phyloP scores from a whole-genome alignment of 805 yeast species.

The Candida incommunis region DNA sequence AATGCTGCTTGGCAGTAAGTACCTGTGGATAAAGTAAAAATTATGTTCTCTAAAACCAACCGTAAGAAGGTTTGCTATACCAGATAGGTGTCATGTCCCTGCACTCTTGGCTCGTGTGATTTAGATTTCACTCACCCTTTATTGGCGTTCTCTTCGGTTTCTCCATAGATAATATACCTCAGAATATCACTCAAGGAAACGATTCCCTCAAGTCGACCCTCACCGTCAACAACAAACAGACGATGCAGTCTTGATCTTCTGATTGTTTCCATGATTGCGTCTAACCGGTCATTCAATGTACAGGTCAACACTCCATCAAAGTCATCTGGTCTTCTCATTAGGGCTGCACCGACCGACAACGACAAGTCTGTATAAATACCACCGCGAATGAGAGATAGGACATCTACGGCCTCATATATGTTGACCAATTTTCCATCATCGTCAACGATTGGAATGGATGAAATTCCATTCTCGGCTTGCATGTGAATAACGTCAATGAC shows the following conservation, averaged over 20 bases:
- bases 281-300: constrained; percentile 69
- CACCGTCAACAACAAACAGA: constrained; percentile 80
- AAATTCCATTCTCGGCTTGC: constrained; percentile 64
- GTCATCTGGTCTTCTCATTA: constrained; percentile 86
- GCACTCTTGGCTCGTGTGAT: too few species aligned
- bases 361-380: constrained; percentile 86
- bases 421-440: constrained; percentile 56
- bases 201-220: constrained; percentile 65
- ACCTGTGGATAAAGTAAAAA: too few species aligned
- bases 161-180: constrained; percentile 63
- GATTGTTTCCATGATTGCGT: constrained; percentile 85
- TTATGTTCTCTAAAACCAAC: too few species aligned
- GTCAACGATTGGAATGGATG: constrained; percentile 88
- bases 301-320: constrained; percentile 98
- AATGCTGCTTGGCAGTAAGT: too few species aligned
- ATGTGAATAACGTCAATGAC: constrained; percentile 85
- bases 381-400: constrained; percentile 80
- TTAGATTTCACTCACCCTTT: background rate
- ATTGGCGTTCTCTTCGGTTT: constrained; percentile 7
- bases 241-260: constrained; percentile 85
- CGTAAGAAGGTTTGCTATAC: too few species aligned
- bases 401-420: constrained; percentile 94
- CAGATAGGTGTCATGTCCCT: too few species aligned
- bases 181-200: constrained; percentile 85
- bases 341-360: constrained; percentile 88